A percentile compares a stretch with the other conserved stretches of the same genome.
Conservation (phyloP, 2,329 filamentous ascomycete genomes). For the Aureobasidium subglaciale region DNA sequence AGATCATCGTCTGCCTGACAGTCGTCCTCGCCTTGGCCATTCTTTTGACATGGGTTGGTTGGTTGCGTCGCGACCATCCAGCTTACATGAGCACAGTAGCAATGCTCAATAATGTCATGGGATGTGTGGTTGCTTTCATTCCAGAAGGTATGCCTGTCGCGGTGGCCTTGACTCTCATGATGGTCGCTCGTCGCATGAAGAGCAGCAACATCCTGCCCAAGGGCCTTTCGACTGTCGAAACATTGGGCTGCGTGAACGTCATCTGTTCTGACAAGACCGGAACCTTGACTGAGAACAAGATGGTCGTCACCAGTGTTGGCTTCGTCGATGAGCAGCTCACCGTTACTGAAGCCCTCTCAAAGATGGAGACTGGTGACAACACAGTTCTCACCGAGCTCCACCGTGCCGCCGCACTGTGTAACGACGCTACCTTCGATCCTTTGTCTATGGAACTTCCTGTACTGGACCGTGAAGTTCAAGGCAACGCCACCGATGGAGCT, state of each 20-base stretch:
- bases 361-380: constrained; percentile 22
- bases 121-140: constrained; percentile 25
- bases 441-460: constrained; percentile 32
- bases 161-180: constrained; percentile 33
- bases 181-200: constrained; percentile 40
- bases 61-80: constrained; percentile 33
- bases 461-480: constrained; percentile 31
- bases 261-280: constrained; percentile 41
- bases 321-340: constrained; percentile 32
- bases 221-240: constrained; percentile 37
- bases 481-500: constrained; percentile 40
- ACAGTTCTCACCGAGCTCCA: constrained; percentile 22
- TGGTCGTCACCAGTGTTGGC: constrained; percentile 36
- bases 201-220: constrained; percentile 37
- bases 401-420: constrained; percentile 33
- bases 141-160: constrained; percentile 27
- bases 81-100: constrained; percentile 37
- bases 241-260: constrained; percentile 39
- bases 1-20: constrained; percentile 37
- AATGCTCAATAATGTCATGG: constrained; percentile 43
- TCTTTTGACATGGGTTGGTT: constrained; percentile 40
- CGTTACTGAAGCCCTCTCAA: constrained; percentile 17
- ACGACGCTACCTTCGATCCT: constrained; percentile 39
- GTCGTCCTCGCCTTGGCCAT: constrained; percentile 34
- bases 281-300: constrained; percentile 39